These are phyloP conservation scores for Trypanosoma lewisi DNA, from an alignment of 208 protist genomes.

Conservation along the genomic window DNA sequence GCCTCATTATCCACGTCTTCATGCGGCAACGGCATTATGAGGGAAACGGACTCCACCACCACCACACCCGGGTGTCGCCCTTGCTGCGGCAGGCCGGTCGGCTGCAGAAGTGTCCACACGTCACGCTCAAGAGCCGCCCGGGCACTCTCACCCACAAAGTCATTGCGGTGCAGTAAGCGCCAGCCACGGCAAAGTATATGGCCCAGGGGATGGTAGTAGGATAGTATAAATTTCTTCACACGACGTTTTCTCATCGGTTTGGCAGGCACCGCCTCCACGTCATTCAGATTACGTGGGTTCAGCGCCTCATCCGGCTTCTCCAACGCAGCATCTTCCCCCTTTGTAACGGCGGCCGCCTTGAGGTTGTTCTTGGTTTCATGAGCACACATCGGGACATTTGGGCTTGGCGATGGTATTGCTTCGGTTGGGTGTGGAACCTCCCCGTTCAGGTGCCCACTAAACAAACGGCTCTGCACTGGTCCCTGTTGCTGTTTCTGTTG, in stretches of 20 bases:
- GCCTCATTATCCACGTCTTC: not conserved
- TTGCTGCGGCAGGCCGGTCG: conserved; percentile 8
- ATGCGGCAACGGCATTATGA: conserved; percentile 6
- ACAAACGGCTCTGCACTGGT: no score
- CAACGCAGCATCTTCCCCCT: no score
- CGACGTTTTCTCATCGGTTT: not conserved
- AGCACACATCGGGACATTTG: no score
- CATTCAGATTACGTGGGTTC: not conserved
- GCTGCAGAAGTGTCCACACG: conserved; percentile 38
- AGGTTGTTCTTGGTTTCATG: no score
- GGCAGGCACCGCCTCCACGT: not conserved
- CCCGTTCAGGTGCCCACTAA: no score
- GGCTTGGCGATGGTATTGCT: no score
- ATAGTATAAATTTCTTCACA: conserved; percentile 34
- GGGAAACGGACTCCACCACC: conserved; percentile 16
- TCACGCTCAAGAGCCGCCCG: conserved; percentile 44
- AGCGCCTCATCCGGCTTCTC: no score
- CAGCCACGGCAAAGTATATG: conserved; percentile 65
- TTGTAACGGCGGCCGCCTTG: no score
- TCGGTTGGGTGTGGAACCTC: no score
- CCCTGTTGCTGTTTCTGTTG: no score
- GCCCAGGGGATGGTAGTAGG: conserved; percentile 57
- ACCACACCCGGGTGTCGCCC: no score
- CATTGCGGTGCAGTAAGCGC: conserved; percentile 28
- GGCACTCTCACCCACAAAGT: conserved; percentile 20